Evolutionary conservation across 495 filamentous ascomycete genomes (phyloP).

Genomic region (Daldinia grandis): DNA sequence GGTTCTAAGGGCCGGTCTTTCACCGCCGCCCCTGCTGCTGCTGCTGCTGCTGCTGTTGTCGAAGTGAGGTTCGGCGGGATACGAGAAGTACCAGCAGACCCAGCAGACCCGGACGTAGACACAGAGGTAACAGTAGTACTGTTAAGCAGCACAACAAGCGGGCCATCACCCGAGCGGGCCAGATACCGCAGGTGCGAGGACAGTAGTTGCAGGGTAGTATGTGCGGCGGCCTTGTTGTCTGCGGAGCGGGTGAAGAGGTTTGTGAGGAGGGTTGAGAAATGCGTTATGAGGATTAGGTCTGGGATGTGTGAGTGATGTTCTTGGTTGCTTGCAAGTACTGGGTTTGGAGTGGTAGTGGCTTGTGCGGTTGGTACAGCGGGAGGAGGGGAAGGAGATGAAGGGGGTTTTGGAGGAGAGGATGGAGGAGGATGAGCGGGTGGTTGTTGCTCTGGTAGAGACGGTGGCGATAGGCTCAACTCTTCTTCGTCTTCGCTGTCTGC

Average conservation of each 20-base stretch:
- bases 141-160: conserved; percentile 56
- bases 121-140: conserved; percentile 40
- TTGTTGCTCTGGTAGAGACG: conserved; percentile 6
- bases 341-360: not conserved
- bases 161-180: conserved; percentile 35
- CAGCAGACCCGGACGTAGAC: not conserved
- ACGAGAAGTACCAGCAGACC: not conserved
- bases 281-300: conserved; percentile 54
- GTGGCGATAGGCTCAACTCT: conserved; percentile 31
- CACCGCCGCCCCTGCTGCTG: too few relatives aligned
- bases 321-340: not conserved
- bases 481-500: conserved; percentile 50
- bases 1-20: conserved; percentile 25
- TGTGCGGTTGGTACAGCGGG: not conserved
- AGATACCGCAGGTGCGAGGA: conserved; percentile 47
- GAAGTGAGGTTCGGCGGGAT: not conserved
- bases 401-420: not conserved
- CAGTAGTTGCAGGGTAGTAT: conserved; percentile 47
- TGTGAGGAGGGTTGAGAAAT: conserved; percentile 52
- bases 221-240: conserved; percentile 45
- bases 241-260: conserved; percentile 51
- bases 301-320: conserved; percentile 27
- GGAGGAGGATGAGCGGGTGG: not conserved
- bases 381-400: not conserved
- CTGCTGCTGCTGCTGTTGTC: not conserved